Conservation (phyloP, 2,329 filamentous ascomycete species). For the Colletotrichum sp. region DNA sequence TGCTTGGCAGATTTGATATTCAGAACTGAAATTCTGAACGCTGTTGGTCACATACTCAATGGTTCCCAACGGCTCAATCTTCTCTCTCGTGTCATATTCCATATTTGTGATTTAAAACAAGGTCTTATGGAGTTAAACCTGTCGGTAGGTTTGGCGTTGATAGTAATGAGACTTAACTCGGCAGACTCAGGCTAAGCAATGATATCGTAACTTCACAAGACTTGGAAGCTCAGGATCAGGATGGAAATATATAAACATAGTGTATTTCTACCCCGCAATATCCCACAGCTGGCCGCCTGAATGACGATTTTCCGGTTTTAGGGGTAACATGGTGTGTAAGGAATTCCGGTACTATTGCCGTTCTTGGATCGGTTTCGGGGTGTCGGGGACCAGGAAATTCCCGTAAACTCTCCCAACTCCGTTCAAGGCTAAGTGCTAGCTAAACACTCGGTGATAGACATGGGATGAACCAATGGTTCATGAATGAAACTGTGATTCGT, state of each 20-base stretch:
- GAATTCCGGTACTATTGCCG: neutral
- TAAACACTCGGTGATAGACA: neutral
- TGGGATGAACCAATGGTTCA: neutral
- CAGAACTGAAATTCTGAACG: rapidly evolving
- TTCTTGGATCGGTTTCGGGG: neutral
- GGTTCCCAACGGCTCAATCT: neutral
- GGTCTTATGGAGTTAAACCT: rapidly evolving
- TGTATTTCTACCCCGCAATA: neutral
- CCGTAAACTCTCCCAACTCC: neutral
- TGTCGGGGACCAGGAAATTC: neutral
- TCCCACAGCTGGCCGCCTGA: neutral
- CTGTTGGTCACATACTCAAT: neutral
- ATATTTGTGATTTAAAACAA: neutral
- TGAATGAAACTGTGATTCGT: neutral
- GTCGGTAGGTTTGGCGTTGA: neutral
- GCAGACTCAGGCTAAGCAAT: neutral
- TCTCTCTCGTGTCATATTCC: neutral
- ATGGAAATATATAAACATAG: neutral
- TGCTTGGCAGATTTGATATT: neutral
- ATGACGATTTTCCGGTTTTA: neutral
- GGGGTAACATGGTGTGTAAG: neutral
- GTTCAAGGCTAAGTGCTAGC: neutral
- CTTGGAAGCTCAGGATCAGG: neutral
- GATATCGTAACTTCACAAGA: rapidly evolving
- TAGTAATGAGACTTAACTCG: neutral